Conservation (phyloP, 495 filamentous ascomycete genomes). For the Penicillium maclennaniae region DNA sequence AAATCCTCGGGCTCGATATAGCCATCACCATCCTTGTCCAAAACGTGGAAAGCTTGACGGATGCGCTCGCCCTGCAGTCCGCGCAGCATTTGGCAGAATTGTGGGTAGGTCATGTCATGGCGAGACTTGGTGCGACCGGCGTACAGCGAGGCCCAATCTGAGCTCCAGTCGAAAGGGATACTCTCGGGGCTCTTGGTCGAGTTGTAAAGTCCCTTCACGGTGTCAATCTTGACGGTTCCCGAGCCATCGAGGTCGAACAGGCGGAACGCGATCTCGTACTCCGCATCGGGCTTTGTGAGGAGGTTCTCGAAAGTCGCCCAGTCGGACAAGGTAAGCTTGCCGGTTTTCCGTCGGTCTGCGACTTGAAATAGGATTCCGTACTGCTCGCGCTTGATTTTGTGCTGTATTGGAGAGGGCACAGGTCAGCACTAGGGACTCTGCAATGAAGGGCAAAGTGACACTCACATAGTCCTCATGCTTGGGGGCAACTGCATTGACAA, state of each 20-base stretch:
- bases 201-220: conserved; percentile 75
- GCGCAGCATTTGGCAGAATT: conserved; percentile 97
- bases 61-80: conserved; percentile 94
- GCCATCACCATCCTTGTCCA: conserved; percentile 93
- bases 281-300: conserved; percentile 88
- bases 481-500: conserved; percentile 87
- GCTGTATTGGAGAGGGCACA: conserved; percentile 47
- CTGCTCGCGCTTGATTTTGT: conserved; percentile 94
- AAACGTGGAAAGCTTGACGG: conserved; percentile 85
- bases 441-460: conserved; percentile 6
- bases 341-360: conserved; percentile 70
- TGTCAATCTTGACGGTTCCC: conserved; percentile 80
- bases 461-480: conserved; percentile 85
- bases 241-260: conserved; percentile 83
- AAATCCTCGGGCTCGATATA: conserved; percentile 96
- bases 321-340: conserved; percentile 73
- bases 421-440: conserved; percentile 11
- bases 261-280: conserved; percentile 98
- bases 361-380: conserved; percentile 89
- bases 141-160: conserved; percentile 95
- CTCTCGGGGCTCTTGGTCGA: conserved; percentile 73
- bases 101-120: conserved; percentile 89
- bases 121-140: conserved; percentile 77
- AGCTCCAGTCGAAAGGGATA: conserved; percentile 95
- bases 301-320: conserved; percentile 94